Conservation (phyloP, 2,329 filamentous ascomycete genomes). For the Hypoxylon sp. region DNA sequence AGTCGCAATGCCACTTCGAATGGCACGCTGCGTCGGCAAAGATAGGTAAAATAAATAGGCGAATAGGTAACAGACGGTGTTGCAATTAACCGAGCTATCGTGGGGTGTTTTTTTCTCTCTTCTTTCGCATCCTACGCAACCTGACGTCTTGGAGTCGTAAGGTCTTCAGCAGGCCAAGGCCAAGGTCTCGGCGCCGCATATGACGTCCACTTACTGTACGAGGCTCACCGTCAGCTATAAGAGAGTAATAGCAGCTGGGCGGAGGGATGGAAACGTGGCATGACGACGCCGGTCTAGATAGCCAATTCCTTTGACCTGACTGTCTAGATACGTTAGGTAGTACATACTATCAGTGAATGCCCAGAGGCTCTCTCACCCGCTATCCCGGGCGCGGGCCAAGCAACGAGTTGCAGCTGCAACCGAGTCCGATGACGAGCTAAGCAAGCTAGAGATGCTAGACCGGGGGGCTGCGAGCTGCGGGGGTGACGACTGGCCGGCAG, state of each 20-base stretch:
- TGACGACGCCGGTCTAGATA: constrained; percentile 7
- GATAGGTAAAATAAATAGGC: neutral
- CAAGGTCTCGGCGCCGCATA: neutral
- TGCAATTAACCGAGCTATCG: constrained; percentile 26
- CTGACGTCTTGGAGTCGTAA: no score
- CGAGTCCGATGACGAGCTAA: constrained; percentile 26
- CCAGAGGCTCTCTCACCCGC: neutral
- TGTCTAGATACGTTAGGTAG: no score
- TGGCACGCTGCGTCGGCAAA: neutral
- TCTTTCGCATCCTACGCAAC: no score
- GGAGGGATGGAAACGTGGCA: constrained; percentile 21
- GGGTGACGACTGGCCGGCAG: constrained; percentile 23
- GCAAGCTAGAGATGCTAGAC: no score
- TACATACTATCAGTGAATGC: no score
- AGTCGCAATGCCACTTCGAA: neutral
- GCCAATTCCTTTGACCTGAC: neutral
- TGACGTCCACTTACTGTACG: constrained; percentile 18
- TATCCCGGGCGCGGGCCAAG: constrained; percentile 16
- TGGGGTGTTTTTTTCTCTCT: no score
- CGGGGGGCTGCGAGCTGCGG: no score
- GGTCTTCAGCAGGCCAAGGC: no score
- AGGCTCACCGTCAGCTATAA: neutral
- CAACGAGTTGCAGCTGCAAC: constrained; percentile 13
- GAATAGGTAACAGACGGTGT: neutral
- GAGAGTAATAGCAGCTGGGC: neutral